These are phyloP conservation scores for Secale cereale DNA, from an alignment of 176 grass and related monocot genomes.

Conservation along the genomic window DNA sequence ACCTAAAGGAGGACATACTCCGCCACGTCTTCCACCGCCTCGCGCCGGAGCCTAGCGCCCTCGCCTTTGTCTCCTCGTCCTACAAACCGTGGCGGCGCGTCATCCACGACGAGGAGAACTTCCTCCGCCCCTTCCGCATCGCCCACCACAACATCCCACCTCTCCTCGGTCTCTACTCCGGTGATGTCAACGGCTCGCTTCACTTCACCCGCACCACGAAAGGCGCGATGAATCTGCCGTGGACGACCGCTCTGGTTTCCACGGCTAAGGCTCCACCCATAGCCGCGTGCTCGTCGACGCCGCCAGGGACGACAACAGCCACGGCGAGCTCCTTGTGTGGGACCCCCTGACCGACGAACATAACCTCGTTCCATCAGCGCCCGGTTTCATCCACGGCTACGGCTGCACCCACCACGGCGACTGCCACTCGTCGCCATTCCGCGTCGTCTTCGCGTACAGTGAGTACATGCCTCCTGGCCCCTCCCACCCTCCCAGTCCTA, in stretches of 20 bases:
- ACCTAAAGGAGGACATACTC: not conserved
- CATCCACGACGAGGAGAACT: not conserved
- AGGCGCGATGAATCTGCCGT: not conserved
- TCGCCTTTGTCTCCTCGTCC: not conserved
- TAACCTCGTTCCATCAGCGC: not conserved
- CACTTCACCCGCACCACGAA: not conserved
- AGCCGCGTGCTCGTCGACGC: not conserved
- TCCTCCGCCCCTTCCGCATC: not conserved
- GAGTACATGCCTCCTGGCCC: not conserved
- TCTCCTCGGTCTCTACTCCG: not conserved
- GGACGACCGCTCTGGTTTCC: not conserved
- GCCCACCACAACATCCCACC: not conserved
- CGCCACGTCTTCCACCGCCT: not conserved
- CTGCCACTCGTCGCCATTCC: not conserved
- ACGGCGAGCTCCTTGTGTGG: not conserved
- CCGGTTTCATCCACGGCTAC: not conserved
- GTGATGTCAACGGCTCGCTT: not conserved
- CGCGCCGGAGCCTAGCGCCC: not conserved
- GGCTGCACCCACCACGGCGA: not conserved
- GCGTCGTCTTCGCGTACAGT: not conserved
- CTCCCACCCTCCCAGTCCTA: not conserved
- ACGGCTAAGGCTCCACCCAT: not conserved
- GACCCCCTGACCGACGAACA: not conserved
- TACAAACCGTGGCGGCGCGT: not conserved
- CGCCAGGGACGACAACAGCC: not conserved